phyloP scores from a whole-genome alignment of 2,329 filamentous ascomycete genomes.

The Xylariaceae sp. region DNA sequence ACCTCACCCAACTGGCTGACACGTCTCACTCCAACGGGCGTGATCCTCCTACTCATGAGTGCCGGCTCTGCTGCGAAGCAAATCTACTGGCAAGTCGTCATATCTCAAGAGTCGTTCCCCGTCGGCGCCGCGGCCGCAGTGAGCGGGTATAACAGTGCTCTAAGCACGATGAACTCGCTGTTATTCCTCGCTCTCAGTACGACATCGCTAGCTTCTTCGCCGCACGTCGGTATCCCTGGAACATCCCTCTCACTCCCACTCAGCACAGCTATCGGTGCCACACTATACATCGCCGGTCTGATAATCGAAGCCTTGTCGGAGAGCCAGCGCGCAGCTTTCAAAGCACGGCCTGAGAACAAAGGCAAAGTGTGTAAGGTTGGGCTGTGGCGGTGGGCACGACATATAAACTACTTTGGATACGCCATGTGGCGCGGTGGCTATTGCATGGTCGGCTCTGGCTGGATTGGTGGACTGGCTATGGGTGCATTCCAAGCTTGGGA shows the following conservation, averaged over 20 bases:
- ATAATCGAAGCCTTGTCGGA: conserved; percentile 54
- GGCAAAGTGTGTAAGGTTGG: conserved; percentile 39
- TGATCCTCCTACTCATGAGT: conserved; percentile 52
- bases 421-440: conserved; percentile 31
- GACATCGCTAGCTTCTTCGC: conserved; percentile 36
- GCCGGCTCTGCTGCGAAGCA: conserved; percentile 54
- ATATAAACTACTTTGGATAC: conserved; percentile 42
- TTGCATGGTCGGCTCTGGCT: conserved; percentile 36
- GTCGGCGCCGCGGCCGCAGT: conserved; percentile 42
- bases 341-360: conserved; percentile 35
- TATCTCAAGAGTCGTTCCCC: conserved; percentile 51
- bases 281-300: conserved; percentile 51
- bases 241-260: conserved; percentile 29
- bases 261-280: conserved; percentile 45
- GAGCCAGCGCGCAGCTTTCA: conserved; percentile 49
- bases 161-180: conserved; percentile 56
- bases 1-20: conserved; percentile 29
- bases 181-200: conserved; percentile 50
- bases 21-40: conserved; percentile 44
- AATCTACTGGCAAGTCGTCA: conserved; percentile 48
- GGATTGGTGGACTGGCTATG: conserved; percentile 33
- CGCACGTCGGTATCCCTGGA: conserved; percentile 16
- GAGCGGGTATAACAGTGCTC: conserved; percentile 49
- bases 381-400: conserved; percentile 39
- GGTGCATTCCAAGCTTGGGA: conserved; percentile 30